A percentile compares a stretch with the other conserved stretches of the same genome.
Conservation (phyloP, 345 rosid genomes). For the Salix dunnii region DNA sequence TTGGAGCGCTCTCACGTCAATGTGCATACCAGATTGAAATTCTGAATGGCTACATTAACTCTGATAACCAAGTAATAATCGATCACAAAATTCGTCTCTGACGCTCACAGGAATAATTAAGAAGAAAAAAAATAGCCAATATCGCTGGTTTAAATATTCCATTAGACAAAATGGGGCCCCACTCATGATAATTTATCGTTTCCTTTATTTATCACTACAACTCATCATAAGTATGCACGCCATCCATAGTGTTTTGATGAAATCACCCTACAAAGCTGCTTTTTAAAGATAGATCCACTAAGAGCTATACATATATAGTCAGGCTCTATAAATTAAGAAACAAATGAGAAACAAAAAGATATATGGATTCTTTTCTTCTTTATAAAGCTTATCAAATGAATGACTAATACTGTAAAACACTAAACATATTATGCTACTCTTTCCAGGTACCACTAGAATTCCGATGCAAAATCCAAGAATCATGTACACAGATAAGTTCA, state of each 20-base stretch:
- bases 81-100: not conserved
- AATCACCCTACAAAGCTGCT: not conserved
- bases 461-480: constrained; percentile 11
- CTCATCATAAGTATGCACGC: not conserved
- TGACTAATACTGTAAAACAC: not conserved
- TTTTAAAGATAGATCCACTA: not conserved
- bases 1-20: constrained; percentile 20
- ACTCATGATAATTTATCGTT: too few species aligned
- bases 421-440: not conserved
- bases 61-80: constrained; percentile 21
- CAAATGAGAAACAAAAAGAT: not conserved
- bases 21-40: constrained; percentile 31
- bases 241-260: not conserved
- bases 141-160: not conserved
- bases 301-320: not conserved
- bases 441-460: constrained; percentile 19
- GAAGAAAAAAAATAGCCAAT: too few species aligned
- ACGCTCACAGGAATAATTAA: not conserved
- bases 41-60: constrained; percentile 25
- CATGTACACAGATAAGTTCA: constrained; percentile 21
- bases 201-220: not conserved
- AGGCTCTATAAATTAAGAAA: not conserved
- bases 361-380: not conserved
- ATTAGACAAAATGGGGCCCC: not conserved
- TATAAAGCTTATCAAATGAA: not conserved